A percentile compares a stretch with the other conserved stretches of the same genome.
Evolutionary conservation across 208 protist genomes (phyloP).

Genomic region (Zelonia costaricensis): DNA sequence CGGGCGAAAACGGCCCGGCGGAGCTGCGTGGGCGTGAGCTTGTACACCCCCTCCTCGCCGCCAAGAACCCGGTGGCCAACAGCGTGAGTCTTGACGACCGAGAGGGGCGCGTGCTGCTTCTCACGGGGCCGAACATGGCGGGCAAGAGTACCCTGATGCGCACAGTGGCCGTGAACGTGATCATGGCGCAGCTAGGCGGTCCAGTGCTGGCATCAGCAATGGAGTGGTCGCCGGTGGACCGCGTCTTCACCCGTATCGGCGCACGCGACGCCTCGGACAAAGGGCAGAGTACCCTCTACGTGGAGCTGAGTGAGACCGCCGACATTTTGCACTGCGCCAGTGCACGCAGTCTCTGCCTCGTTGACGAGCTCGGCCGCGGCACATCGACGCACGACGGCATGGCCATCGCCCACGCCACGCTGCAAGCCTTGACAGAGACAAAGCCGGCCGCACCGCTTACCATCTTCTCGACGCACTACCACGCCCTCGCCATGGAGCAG

Average conservation of each 20-base stretch:
- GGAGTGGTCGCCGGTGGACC: conserved; percentile 84
- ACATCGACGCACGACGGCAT: conserved; percentile 98
- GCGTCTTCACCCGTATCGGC: conserved; percentile 98
- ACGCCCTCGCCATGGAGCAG: conserved; percentile 92
- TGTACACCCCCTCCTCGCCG: conserved; percentile 35
- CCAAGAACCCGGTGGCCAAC: conserved; percentile 66
- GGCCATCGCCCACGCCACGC: conserved; percentile 96
- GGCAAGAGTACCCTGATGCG: conserved; percentile 98
- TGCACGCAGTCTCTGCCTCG: conserved; percentile 94
- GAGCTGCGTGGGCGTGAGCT: conserved; percentile 29
- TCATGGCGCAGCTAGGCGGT: conserved; percentile 98
- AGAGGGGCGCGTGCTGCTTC: conserved; percentile 78
- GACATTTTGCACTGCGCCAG: conserved; percentile 92
- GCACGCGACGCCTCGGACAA: conserved; percentile 96
- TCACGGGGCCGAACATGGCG: conserved; percentile 99
- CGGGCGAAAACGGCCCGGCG: background rate
- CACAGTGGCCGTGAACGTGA: conserved; percentile 92
- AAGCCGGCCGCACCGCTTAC: conserved; percentile 60
- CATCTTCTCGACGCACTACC: conserved; percentile 98
- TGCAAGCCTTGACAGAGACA: conserved; percentile 62
- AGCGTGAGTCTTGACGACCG: conserved; percentile 75
- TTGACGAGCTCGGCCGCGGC: conserved; percentile 98
- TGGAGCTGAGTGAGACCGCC: conserved; percentile 95
- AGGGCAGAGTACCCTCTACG: conserved; percentile 98
- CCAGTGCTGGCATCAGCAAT: conserved; percentile 83